Conservation (phyloP, 2,329 filamentous ascomycete species). For the Ceratocystis huliohia region DNA sequence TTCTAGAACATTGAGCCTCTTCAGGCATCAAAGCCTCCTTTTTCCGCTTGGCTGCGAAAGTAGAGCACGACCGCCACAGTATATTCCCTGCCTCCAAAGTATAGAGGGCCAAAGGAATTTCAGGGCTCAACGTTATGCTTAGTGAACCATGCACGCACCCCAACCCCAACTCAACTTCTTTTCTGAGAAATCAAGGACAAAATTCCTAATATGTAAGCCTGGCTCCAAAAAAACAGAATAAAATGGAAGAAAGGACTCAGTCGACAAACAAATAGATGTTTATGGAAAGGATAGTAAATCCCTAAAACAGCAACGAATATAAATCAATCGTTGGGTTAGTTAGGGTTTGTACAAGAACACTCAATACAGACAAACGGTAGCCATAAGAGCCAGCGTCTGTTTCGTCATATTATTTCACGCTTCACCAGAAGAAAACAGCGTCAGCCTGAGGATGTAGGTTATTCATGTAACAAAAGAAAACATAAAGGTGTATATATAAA, state of each 20-base stretch:
- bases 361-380: neutral
- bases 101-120: neutral
- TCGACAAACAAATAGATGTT: neutral
- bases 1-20: neutral
- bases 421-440: neutral
- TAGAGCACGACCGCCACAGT: no score
- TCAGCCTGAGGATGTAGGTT: neutral
- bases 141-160: conserved; percentile 5
- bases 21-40: neutral
- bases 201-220: neutral
- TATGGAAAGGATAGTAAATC: neutral
- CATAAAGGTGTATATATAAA: conserved; percentile 14
- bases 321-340: neutral
- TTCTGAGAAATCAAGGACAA: neutral
- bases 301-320: neutral
- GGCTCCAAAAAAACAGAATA: neutral
- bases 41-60: neutral
- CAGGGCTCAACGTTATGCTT: neutral
- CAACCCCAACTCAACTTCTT: conserved; percentile 8
- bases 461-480: conserved; percentile 5
- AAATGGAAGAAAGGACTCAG: neutral
- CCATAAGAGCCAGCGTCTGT: neutral
- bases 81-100: neutral
- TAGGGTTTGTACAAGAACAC: no score
- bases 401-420: neutral